Conservation (phyloP, 2,329 filamentous ascomycete species). For the Calonectria pseudoturangicola region DNA sequence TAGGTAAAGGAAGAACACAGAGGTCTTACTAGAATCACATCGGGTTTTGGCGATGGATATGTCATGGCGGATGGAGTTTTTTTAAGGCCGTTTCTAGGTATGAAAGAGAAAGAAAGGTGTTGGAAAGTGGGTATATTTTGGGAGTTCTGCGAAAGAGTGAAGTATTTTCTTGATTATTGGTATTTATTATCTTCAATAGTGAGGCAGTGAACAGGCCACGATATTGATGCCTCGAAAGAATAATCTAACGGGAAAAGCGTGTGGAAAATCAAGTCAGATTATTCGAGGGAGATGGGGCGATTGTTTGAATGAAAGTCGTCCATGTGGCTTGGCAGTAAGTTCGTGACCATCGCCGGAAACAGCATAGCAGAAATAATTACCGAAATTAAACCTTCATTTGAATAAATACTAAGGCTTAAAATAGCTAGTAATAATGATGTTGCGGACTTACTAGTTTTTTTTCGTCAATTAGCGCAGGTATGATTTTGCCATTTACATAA, state of each 20-base stretch:
- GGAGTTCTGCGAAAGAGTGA: not conserved
- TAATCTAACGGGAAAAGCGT: not conserved
- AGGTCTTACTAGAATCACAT: not conserved
- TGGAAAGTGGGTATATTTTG: not conserved
- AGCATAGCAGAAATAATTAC: not conserved
- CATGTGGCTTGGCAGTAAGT: not conserved
- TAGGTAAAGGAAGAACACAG: not conserved
- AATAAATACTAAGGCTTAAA: not conserved
- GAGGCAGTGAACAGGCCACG: not conserved
- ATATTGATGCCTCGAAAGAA: not conserved
- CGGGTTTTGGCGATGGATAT: not conserved
- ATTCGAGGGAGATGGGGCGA: not conserved
- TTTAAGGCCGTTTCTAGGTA: not conserved
- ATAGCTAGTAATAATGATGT: not conserved
- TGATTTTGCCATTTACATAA: not conserved
- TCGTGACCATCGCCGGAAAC: not conserved
- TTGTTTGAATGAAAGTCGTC: not conserved
- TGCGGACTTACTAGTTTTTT: not conserved
- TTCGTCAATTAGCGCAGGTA: not conserved
- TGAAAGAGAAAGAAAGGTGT: not conserved
- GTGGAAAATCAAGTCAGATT: not conserved
- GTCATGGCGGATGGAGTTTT: not conserved
- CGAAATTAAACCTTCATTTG: not conserved
- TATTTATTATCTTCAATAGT: not conserved
- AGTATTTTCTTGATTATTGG: not conserved